A percentile compares a stretch with the other conserved stretches of the same genome.
Evolutionary conservation across 164 flowering plant species (phyloP).

Genomic region (Houttuynia cordata): DNA sequence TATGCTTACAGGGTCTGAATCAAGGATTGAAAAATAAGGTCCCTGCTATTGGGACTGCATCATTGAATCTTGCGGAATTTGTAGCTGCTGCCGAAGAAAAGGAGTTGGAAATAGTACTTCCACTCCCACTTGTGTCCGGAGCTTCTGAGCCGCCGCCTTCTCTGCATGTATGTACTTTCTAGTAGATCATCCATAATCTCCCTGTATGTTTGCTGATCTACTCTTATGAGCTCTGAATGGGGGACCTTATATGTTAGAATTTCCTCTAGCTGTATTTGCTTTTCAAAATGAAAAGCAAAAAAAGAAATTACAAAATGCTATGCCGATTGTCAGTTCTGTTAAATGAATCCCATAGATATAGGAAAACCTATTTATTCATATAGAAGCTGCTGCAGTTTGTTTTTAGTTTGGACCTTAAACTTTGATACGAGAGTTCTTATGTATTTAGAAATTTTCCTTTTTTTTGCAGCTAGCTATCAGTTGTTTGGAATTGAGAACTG

Average conservation of each 20-base stretch:
- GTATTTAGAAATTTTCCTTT: not conserved
- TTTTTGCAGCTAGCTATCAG: constrained; percentile 43
- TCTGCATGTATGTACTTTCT: constrained; percentile 48
- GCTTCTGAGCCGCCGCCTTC: constrained; percentile 36
- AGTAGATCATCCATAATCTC: not conserved
- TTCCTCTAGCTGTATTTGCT: no score
- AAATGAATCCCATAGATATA: no score
- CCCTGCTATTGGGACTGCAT: constrained; percentile 49
- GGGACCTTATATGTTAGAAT: no score
- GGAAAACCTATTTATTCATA: no score
- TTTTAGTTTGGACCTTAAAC: not conserved
- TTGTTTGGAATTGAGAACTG: constrained; percentile 53
- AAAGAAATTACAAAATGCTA: no score
- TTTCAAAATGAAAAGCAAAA: no score
- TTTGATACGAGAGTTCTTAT: not conserved
- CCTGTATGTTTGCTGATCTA: not conserved
- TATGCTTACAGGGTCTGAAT: constrained; percentile 33
- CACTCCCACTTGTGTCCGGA: constrained; percentile 28
- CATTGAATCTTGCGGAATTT: constrained; percentile 76
- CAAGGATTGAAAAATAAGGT: constrained; percentile 53
- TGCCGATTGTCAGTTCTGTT: no score
- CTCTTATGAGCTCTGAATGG: not conserved
- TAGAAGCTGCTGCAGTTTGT: no score
- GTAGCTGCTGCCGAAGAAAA: constrained; percentile 43
- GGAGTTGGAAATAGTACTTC: constrained; percentile 49